phyloP scores from a whole-genome alignment of 345 rosid species.

The Cardamine chenopodiifolia region DNA sequence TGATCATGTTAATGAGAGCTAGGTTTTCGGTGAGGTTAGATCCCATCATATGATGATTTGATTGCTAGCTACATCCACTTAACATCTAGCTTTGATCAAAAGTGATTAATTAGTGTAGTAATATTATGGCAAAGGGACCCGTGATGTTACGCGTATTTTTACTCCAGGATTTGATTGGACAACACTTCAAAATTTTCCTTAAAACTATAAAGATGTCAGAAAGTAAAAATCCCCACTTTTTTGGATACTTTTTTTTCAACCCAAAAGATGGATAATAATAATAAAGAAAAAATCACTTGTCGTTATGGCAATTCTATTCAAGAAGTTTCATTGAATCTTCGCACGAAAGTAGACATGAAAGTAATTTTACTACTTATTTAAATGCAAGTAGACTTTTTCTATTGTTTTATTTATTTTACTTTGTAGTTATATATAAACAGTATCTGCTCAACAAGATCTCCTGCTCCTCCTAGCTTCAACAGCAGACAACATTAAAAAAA shows the following conservation, averaged over 20 bases:
- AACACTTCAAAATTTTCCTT: not conserved
- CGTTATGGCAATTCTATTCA: constrained; percentile 9
- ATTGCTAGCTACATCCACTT: constrained; percentile 18
- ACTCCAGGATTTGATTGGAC: constrained; percentile 16
- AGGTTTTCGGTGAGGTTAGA: constrained; percentile 12
- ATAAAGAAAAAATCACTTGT: constrained; percentile 16
- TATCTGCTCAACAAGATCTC: constrained; percentile 16
- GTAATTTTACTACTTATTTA: constrained; percentile 1
- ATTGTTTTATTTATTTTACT: not conserved
- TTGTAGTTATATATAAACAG: constrained; percentile 33
- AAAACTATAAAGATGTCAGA: constrained; percentile 11
- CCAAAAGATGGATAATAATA: not conserved
- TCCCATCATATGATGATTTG: constrained; percentile 3
- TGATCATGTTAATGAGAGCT: not conserved
- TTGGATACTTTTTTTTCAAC: constrained; percentile 11
- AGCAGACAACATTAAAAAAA: not conserved
- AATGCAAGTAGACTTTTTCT: constrained; percentile 23
- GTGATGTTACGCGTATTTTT: constrained; percentile 9
- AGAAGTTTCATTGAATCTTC: constrained; percentile 34
- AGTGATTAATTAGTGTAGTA: constrained; percentile 5
- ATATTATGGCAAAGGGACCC: constrained; percentile 22
- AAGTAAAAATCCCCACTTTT: constrained; percentile 28
- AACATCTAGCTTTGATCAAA: constrained; percentile 16
- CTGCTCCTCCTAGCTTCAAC: constrained; percentile 26
- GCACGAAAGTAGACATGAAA: constrained; percentile 27